Evolutionary conservation across 2,329 filamentous ascomycete genomes (phyloP), one percentile per base, ranked within the genome.

Genomic region (Amylocarpus encephaloides): DNA sequence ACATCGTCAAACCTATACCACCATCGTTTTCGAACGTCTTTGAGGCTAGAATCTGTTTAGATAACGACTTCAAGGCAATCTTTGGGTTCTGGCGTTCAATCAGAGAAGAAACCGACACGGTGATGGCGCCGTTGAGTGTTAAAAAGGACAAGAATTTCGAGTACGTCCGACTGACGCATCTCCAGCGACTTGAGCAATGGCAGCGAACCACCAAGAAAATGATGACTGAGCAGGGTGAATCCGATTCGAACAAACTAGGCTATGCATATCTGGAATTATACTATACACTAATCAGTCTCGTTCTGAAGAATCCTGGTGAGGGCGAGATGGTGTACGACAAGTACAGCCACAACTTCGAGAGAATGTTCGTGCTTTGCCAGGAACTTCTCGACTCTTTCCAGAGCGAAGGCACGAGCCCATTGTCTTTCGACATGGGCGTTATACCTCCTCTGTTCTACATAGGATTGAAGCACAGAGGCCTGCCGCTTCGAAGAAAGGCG

Each of bases 321-420:
- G 38, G 38, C 29, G 71, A 74, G 51, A 62, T 58, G 10, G 57
- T 59, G 5, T 75, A 67, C 43, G 71, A 76, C 58, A 30, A 50
- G 0, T 61, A 69, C 43, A 62, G 59, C 2, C 19, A 55, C 0
- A 51, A 60, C 5, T 72, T 73, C 50, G 22, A 61, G 7, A 45
- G 42, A 1, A 57, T 74, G 2, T 45, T 71, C 11, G 43, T 44
- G 2, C 59, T 66, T 16, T 39, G 30, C 1, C 29, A 46, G 7
- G 30, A 33, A 9, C 19, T 49, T 19, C 32, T 52, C 22, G 22
- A 7, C 22, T 26, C 22, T 4, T 10, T 59, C 63, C 34, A 43
- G 36, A 42, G 26, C 29, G 48, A 48, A 44, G 30, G n/a, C 30
- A 36, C 35, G 6, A 34, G 29, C 11, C 36, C 45, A 18, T 30